phyloP scores from a whole-genome alignment of 169 alveolate genomes.

The Plasmodium billcollinsi region DNA sequence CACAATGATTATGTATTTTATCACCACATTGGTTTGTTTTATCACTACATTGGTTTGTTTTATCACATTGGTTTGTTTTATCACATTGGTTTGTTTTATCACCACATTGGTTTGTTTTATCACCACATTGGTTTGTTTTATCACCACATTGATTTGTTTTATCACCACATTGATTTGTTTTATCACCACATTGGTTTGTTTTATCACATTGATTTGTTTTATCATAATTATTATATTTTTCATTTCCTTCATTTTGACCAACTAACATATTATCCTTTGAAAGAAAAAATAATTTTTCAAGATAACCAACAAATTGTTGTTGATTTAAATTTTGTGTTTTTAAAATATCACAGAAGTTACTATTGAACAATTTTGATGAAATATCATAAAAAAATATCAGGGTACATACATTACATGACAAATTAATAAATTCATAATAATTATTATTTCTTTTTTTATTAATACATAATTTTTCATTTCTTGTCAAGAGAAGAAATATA shows the following conservation, averaged over 20 bases:
- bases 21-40: no score
- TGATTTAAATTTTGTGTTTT: not conserved
- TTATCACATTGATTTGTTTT: not conserved
- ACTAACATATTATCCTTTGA: not conserved
- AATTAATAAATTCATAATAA: slow-evolving; percentile 21
- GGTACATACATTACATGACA: slow-evolving; percentile 54
- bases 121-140: no score
- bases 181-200: not conserved
- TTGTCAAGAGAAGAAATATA: slow-evolving; percentile 22
- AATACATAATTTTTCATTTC: slow-evolving; percentile 29
- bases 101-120: not conserved
- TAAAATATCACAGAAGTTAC: not conserved
- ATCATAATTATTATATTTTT: not conserved
- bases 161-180: not conserved
- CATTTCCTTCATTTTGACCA: not conserved
- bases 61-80: not conserved
- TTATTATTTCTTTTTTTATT: slow-evolving; percentile 11
- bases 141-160: no score
- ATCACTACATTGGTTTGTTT: not conserved
- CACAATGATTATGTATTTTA: no score
- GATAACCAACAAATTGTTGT: no score
- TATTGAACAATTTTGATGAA: not conserved
- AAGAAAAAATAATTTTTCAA: not conserved
- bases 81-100: not conserved
- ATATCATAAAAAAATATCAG: slow-evolving; percentile 49